Evolutionary conservation across 2,329 filamentous ascomycete species (phyloP), one percentile per base, ranked within the genome.

Genomic region (Fusarium fracticaudum): DNA sequence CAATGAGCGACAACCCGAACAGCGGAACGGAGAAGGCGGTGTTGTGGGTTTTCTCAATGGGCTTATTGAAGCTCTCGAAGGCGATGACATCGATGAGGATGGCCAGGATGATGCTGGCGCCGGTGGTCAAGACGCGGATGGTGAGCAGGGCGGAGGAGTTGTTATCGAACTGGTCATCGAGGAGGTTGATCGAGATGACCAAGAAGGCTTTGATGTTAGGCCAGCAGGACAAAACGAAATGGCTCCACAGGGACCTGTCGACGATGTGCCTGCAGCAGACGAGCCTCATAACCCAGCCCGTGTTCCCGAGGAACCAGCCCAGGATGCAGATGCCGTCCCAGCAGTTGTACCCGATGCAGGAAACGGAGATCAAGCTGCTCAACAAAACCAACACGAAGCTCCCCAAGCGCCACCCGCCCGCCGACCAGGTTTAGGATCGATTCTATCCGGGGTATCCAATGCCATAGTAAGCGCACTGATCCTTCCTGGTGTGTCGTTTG

Each of bases 401-500:
- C 82, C 82, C 1, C 79, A 79, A 51, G 80, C 83, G 10, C 80
- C 82, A 8, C 82, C 83, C 1, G 81, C 80, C 22, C 77, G 78
- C 15, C 77, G 81, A 8, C 78, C 79, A 29, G 79, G 82, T 31
- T 65, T 84, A 31, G 82, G 82, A 47, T 78, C 76, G 20, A 80
- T 84, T 22, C 75, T 88, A 4, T 82, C 83, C 3, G 83, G 83
- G 50, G 77, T 88, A 11, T 83, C 87, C 38, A 87, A 88, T 77
- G 84, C 85, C 44, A 81, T 90, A 13, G 85, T 88, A 37, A 85
- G 86, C 20, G 85, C 88, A 3, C 83, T 99, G 6, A 86, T 97
- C 18, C 94, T 97, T 78, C 96, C 96, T 0, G 91, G 90, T 17
- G 90, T 98, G 50, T 95, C 94, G 0, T 93, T 92, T 37, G 87